phyloP scores from a whole-genome alignment of 495 filamentous ascomycete genomes.

The Cercophora scortea region DNA sequence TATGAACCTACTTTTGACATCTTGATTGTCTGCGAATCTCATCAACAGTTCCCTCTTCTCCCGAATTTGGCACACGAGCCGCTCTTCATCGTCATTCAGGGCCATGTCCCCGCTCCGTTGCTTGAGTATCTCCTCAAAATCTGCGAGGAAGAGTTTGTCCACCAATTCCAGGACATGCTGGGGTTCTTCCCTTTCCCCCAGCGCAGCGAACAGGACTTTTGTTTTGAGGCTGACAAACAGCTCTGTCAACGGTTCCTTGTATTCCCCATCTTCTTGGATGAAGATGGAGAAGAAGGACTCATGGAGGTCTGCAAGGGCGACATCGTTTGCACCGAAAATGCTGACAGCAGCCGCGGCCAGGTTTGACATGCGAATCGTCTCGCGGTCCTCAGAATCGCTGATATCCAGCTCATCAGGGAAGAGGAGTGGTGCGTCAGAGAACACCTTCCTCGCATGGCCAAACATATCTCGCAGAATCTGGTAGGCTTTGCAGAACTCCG shows the following conservation, averaged over 20 bases:
- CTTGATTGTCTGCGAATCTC: slow-evolving; percentile 49
- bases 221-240: slow-evolving; percentile 81
- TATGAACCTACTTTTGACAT: slow-evolving; percentile 33
- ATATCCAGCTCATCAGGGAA: slow-evolving; percentile 68
- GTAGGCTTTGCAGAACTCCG: slow-evolving; percentile 76
- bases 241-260: slow-evolving; percentile 52
- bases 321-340: slow-evolving; percentile 76
- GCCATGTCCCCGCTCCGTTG: slow-evolving; percentile 57
- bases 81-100: slow-evolving; percentile 63
- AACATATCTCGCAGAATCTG: slow-evolving; percentile 71
- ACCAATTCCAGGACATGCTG: slow-evolving; percentile 57
- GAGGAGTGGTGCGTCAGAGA: slow-evolving; percentile 62
- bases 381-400: slow-evolving; percentile 55
- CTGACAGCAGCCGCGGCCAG: slow-evolving; percentile 78
- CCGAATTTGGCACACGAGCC: slow-evolving; percentile 57
- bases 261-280: slow-evolving; percentile 56
- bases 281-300: slow-evolving; percentile 81
- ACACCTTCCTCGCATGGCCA: slow-evolving; percentile 71
- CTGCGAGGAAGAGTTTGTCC: slow-evolving; percentile 64
- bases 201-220: slow-evolving; percentile 69
- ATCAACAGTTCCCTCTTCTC: slow-evolving; percentile 62
- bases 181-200: slow-evolving; percentile 47
- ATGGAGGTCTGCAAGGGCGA: slow-evolving; percentile 74
- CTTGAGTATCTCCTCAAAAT: slow-evolving; percentile 57
- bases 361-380: slow-evolving; percentile 78